phyloP scores from a whole-genome alignment of 192 early-diverging fungal genomes.

The Dissophora globulifera region DNA sequence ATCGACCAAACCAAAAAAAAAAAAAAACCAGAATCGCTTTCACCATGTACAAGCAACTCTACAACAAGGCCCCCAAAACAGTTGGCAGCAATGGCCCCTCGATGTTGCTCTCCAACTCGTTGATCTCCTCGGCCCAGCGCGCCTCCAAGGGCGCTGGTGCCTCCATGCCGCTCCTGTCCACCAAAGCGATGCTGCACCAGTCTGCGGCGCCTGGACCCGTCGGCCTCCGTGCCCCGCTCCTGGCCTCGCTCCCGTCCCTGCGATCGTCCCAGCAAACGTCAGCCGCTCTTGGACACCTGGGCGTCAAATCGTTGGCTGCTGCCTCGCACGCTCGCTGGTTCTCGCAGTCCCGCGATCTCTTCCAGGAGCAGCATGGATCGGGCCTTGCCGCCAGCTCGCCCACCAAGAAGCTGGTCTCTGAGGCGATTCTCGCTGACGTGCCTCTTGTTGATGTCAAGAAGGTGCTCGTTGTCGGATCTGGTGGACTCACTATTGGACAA shows the following conservation, averaged over 20 bases:
- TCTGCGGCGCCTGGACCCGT: neutral
- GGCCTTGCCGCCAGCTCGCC: neutral
- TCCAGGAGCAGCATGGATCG: constrained; percentile 20
- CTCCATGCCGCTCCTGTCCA: constrained; percentile 24
- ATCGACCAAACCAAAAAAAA: no score
- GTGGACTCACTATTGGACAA: constrained; percentile 96
- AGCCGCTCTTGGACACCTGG: constrained; percentile 8
- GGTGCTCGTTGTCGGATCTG: constrained; percentile 94
- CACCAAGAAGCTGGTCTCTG: constrained; percentile 52
- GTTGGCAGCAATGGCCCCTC: constrained; percentile 29
- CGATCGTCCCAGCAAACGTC: constrained; percentile 28
- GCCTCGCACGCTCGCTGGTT: constrained; percentile 41
- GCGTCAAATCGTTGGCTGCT: constrained; percentile 29
- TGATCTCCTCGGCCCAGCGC: constrained; percentile 25
- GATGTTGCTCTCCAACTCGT: constrained; percentile 34
- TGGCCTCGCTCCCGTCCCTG: constrained; percentile 8
- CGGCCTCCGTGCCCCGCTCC: constrained; percentile 19
- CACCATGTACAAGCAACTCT: constrained; percentile 49
- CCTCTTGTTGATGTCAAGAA: constrained; percentile 75
- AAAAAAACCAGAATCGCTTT: neutral
- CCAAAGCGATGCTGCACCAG: constrained; percentile 42
- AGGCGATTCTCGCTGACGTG: constrained; percentile 58
- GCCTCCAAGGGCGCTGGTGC: constrained; percentile 2
- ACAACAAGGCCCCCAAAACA: constrained; percentile 40
- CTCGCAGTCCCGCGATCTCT: constrained; percentile 17